Percentiles rank a stretch among this genome's conserved stretches.
Conservation (phyloP, 192 early-diverging fungal species). For the Martensiomyces pterosporus region DNA sequence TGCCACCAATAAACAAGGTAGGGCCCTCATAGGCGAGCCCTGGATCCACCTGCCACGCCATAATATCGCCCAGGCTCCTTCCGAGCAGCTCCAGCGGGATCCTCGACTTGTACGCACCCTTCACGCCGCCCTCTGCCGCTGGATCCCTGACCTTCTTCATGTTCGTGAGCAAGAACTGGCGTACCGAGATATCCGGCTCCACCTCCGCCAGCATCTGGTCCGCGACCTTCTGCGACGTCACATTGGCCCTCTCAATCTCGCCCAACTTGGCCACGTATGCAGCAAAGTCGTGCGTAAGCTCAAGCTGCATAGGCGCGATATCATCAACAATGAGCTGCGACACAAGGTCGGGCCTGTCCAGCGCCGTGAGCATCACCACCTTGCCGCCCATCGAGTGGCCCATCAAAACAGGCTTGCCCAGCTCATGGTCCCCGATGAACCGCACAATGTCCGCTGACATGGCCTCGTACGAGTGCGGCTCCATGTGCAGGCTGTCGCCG, state of each 20-base stretch:
- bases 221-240: conserved; percentile 56
- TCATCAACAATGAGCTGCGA: conserved; percentile 68
- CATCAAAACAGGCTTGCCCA: conserved; percentile 56
- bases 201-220: conserved; percentile 54
- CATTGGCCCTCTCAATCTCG: conserved; percentile 50
- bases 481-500: conserved; percentile 78
- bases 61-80: conserved; percentile 51
- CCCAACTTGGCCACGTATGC: conserved; percentile 56
- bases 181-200: conserved; percentile 54
- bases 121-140: conserved; percentile 9
- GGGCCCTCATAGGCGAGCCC: conserved; percentile 54
- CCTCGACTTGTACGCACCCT: conserved; percentile 57
- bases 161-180: conserved; percentile 90
- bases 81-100: conserved; percentile 72
- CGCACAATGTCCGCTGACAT: conserved; percentile 75
- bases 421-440: conserved; percentile 62
- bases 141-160: conserved; percentile 56
- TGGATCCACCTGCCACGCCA: conserved; percentile 49
- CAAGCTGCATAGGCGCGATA: conserved; percentile 55
- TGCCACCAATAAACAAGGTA: conserved; percentile 81
- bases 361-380: conserved; percentile 66
- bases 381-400: conserved; percentile 85
- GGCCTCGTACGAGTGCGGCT: conserved; percentile 60
- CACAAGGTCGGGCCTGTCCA: conserved; percentile 50
- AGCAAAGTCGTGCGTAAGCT: conserved; percentile 54